Evolutionary conservation across 2,329 filamentous ascomycete genomes (phyloP), one percentile per base, ranked within the genome.

Genomic region (Fusarium illudens): DNA sequence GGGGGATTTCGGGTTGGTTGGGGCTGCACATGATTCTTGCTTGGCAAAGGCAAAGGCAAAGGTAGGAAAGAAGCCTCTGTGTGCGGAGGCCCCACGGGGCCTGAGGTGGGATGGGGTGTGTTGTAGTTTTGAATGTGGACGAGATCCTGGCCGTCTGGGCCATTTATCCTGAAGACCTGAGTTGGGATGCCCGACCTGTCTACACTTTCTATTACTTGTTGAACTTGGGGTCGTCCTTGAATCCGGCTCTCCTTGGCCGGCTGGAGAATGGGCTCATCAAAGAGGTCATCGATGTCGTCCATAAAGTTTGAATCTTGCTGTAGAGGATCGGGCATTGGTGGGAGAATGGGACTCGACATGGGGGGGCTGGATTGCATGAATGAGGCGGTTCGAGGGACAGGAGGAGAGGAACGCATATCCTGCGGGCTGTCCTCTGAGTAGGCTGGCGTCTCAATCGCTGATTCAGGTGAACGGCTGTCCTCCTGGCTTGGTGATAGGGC

Each of bases 321-420:
- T 54, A 89, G 88, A 25, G 89, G 77, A 20, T 84, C 81, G 0
- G 83, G 86, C 82, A 90, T 89, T 0, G 87, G 86, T 8, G 88
- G 88, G 51, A 94, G 84, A 42, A 89, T 85, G 3, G 95, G 96
- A 75, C 95, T 98, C 3, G 94, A 97, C 25, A 90, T 88, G 27
- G 88, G 87, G 5, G 91, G 89, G 61, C 87, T 89, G 2, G 86
- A 87, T 52, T 77, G 83, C 29, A 85, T 81, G 69, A 83, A 89
- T 42, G 83, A 79, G 29, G 84, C 82, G 34, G 86, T 86, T 67
- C 88, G 86, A 65, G 94, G 89, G 1, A 96, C 84, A 1, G 96
- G 96, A 13, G 95, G 95, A 4, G 95, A 98, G 0, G 96, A 98
- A 2, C 92, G 92, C 71, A 98, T 93, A 56, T 93, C 92, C 50